A percentile compares a stretch with the other conserved stretches of the same genome.
Conservation (phyloP, 768 basidiomycete species). For the Ephemerocybe angulata region DNA sequence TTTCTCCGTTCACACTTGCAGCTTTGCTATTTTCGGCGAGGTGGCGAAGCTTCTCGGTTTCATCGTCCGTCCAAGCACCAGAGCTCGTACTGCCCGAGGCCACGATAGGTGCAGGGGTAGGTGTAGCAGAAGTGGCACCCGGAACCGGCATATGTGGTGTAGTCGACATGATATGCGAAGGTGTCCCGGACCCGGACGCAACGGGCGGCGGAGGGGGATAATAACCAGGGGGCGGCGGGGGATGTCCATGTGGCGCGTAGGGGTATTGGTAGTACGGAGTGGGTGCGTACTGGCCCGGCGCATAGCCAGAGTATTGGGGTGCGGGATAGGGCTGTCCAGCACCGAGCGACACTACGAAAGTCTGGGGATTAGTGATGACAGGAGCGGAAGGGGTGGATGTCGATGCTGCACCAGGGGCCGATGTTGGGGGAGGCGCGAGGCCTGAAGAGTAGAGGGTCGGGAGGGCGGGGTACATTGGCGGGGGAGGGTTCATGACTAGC, state of each 20-base stretch:
- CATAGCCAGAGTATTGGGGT: slow-evolving; percentile 42
- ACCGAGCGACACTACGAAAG: slow-evolving; percentile 69
- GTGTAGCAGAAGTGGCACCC: slow-evolving; percentile 9
- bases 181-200: no score
- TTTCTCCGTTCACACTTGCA: slow-evolving; percentile 48
- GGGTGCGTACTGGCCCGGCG: slow-evolving; percentile 51
- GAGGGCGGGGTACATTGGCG: slow-evolving; percentile 48
- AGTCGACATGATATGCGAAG: slow-evolving; percentile 13
- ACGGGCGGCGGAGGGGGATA: background rate
- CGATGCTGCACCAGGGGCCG: slow-evolving; percentile 24
- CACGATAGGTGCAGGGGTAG: slow-evolving; percentile 19
- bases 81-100: slow-evolving; percentile 14
- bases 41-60: slow-evolving; percentile 63
- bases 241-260: slow-evolving; percentile 18
- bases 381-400: slow-evolving; percentile 33
- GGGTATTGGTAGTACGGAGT: slow-evolving; percentile 62
- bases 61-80: slow-evolving; percentile 78
- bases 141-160: background rate
- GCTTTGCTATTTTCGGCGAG: slow-evolving; percentile 66
- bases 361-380: slow-evolving; percentile 67
- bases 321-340: slow-evolving; percentile 44
- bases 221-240: background rate
- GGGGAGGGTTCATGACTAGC: slow-evolving; percentile 55
- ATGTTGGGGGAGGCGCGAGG: slow-evolving; percentile 24
- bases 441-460: slow-evolving; percentile 36